Evolutionary conservation across 768 basidiomycete species (phyloP).

Genomic region (Rhizopogon salebrosus): DNA sequence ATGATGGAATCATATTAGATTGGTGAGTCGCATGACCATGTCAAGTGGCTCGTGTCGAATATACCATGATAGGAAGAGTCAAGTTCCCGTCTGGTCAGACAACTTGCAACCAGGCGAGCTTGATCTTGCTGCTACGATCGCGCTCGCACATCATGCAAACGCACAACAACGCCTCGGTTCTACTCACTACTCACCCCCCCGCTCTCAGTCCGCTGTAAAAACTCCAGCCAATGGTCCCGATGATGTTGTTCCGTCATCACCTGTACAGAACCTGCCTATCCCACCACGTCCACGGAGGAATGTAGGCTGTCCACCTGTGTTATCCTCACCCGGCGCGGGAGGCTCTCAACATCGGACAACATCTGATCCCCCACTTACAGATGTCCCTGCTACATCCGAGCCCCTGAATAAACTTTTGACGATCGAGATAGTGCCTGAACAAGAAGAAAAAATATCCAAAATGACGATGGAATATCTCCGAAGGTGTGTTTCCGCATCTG

Average conservation of each 20-base stretch:
- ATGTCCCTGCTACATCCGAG: background rate
- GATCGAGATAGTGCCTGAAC: background rate
- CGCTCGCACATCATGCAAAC: constrained; percentile 21
- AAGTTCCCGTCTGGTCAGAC: constrained; percentile 27
- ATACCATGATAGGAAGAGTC: constrained; percentile 19
- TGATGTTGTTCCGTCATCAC: background rate
- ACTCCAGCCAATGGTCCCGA: background rate
- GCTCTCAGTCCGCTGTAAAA: background rate
- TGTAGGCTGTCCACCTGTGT: background rate
- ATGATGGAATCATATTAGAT: constrained; percentile 26
- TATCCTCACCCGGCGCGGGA: background rate
- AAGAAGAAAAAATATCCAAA: constrained; percentile 21
- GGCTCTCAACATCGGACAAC: background rate
- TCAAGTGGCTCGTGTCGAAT: background rate
- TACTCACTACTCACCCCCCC: background rate
- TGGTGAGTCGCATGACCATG: constrained; percentile 14
- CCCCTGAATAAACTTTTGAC: background rate
- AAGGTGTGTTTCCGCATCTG: constrained; percentile 15
- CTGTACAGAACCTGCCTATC: constrained; percentile 12
- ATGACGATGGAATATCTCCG: constrained; percentile 26
- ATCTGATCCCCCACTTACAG: background rate
- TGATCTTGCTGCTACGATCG: constrained; percentile 24
- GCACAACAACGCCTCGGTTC: constrained; percentile 6
- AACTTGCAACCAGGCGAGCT: constrained; percentile 19
- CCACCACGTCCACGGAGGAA: constrained; percentile 17